phyloP scores from a whole-genome alignment of 805 yeast species.

The Candida palmyrensis region DNA sequence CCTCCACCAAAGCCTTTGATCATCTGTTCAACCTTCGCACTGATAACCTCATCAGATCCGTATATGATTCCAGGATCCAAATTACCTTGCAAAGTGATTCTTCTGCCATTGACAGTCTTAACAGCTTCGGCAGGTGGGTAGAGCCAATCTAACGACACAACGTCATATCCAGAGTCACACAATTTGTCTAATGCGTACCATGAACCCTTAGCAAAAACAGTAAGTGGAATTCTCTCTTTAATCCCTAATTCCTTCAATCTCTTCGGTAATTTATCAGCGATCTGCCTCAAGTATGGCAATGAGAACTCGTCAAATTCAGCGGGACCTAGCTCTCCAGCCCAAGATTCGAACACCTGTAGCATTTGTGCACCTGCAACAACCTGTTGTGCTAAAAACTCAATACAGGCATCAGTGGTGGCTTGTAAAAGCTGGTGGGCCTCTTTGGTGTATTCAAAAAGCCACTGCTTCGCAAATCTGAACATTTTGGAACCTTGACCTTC shows the following conservation, averaged over 20 bases:
- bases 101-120: constrained; percentile 57
- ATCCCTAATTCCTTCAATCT: constrained; percentile 71
- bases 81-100: constrained; percentile 90
- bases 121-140: constrained; percentile 84
- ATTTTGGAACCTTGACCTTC: constrained; percentile 96
- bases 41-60: constrained; percentile 78
- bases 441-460: constrained; percentile 80
- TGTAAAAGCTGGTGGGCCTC: constrained; percentile 67
- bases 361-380: constrained; percentile 98
- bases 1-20: constrained; percentile 92
- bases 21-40: constrained; percentile 82
- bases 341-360: constrained; percentile 93
- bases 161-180: constrained; percentile 75
- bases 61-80: constrained; percentile 93
- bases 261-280: constrained; percentile 59
- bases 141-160: constrained; percentile 91
- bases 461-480: constrained; percentile 85
- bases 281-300: constrained; percentile 80
- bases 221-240: constrained; percentile 70
- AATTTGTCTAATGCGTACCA: constrained; percentile 92
- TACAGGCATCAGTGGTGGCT: constrained; percentile 78
- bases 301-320: constrained; percentile 83
- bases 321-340: constrained; percentile 97
- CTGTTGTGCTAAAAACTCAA: constrained; percentile 90
- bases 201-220: constrained; percentile 92